Percentiles rank a stretch among this genome's conserved stretches.
These are phyloP conservation scores for Closterium sp. DNA, from an alignment of 139 green algal genomes.

Conservation along the genomic window DNA sequence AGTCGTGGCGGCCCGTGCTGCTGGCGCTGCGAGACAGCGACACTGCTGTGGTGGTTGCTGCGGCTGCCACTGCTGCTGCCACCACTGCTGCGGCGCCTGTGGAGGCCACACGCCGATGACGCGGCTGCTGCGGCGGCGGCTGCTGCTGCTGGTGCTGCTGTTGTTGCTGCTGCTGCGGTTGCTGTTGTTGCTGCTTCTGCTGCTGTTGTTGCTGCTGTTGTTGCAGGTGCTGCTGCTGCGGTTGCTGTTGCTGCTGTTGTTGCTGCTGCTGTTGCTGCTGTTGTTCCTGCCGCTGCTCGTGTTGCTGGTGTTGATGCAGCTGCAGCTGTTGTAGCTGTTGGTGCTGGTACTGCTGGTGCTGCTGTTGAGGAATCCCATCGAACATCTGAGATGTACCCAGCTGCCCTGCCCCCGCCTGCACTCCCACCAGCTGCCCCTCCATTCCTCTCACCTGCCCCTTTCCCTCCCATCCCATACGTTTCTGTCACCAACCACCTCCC, in stretches of 20 bases:
- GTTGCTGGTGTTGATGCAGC: not conserved
- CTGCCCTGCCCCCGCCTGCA: not conserved
- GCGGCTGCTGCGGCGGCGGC: not conserved
- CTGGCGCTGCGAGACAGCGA: not conserved
- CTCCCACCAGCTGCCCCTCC: too few species aligned
- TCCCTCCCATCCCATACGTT: not conserved
- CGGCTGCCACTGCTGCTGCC: not conserved
- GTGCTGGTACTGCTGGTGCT: not conserved
- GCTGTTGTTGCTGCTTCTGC: not conserved
- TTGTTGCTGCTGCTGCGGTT: not conserved
- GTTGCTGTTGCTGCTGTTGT: too few species aligned
- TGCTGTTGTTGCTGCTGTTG: too few species aligned
- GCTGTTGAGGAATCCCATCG: not conserved
- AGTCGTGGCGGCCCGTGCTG: not conserved
- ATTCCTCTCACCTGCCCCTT: too few species aligned
- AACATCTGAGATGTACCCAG: not conserved
- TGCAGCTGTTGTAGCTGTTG: not conserved
- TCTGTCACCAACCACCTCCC: too few species aligned
- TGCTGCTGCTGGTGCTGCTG: not conserved
- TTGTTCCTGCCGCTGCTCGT: not conserved
- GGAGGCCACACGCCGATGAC: not conserved
- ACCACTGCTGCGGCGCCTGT: not conserved
- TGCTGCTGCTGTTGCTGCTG: too few species aligned
- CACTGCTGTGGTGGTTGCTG: not conserved
- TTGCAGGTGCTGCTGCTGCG: too few species aligned